Base-by-base conservation (phyloP, 2,329 filamentous ascomycete genomes). In the Endothia cerciana region DNA sequence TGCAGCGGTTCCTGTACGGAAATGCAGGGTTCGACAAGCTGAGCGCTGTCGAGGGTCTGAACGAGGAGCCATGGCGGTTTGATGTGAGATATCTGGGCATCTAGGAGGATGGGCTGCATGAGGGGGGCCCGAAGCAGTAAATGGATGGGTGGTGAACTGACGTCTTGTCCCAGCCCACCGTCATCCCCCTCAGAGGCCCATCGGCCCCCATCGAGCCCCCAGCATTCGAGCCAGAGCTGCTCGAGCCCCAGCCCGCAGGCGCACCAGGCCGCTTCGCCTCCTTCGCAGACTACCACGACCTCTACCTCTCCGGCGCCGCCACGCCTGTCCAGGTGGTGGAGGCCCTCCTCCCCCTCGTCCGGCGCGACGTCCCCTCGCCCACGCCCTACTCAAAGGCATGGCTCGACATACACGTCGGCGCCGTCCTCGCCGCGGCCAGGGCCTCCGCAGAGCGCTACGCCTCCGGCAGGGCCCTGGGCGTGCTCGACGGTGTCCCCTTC, bases 401-500 rank as follows among this genome's bases (percentile, higher is more conserved):
- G 80, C 81, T 91, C n/a, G 85, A 90, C 62, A 86, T 83, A 51
- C 85, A 89, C 63, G 83, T 79, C 51, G 86, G 91, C 28, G 77
- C 85, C 22, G 85, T 91, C 0, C 81, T 88, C 4, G 83, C 85
- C 43, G 89, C 92, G 0, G 93, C 93, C 0, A 83, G 83, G 71
- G 90, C 85, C 8, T 95, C 92, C 1, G 91, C 92, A 0, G 81
- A 86, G 73, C 83, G 93, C 56, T 97, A 91, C 77, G 86, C 87
- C 65, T 80, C 83, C 19, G 90, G 91, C 0, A 83, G 83, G 68
- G 83, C 88, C 0, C 76, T 93, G 19, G 84, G 91, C 15, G 79
- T 91, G 5, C 80, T 97, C 8, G 93, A 97, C 72, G 93, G 93
- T 15, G 87, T 97, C 0, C 93, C 93, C 0, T 85, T 96, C 59